A percentile compares a stretch with the other conserved stretches of the same genome.
Evolutionary conservation across 768 basidiomycete species (phyloP).

Genomic region (Phylloporus scabripes): DNA sequence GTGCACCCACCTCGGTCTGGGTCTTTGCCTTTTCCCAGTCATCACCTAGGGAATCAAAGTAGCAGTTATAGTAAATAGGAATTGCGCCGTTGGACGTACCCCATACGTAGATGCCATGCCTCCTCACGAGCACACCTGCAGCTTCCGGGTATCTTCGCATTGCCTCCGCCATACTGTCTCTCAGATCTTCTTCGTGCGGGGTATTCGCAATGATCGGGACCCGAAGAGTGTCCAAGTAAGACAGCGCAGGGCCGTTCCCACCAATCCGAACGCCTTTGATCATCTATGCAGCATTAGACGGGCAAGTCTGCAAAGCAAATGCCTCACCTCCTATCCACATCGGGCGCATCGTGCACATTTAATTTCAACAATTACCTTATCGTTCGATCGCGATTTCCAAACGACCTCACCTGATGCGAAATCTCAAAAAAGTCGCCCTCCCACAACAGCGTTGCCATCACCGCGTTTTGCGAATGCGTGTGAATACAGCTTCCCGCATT

Average conservation of each 20-base stretch:
- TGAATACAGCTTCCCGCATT: constrained; percentile 84
- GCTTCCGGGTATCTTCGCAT: constrained; percentile 79
- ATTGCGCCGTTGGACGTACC: constrained; percentile 38
- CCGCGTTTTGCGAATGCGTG: constrained; percentile 86
- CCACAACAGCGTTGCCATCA: constrained; percentile 83
- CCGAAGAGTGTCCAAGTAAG: constrained; percentile 80
- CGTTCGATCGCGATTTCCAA: neutral
- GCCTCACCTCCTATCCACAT: constrained; percentile 37
- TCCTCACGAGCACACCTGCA: constrained; percentile 67
- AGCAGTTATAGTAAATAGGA: constrained; percentile 1
- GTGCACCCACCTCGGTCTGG: constrained; percentile 62
- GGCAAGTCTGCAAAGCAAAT: neutral
- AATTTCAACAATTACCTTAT: constrained; percentile 3
- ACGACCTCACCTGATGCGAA: constrained; percentile 62
- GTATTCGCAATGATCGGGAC: constrained; percentile 91
- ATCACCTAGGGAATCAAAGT: constrained; percentile 34
- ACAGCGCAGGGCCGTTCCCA: constrained; percentile 69
- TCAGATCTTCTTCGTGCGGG: constrained; percentile 83
- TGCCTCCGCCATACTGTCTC: constrained; percentile 82
- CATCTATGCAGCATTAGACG: constrained; percentile 54
- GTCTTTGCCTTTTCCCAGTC: constrained; percentile 90
- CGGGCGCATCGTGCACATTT: neutral
- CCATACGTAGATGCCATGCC: constrained; percentile 86
- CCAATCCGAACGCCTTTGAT: constrained; percentile 82
- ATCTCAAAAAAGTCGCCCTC: constrained; percentile 66